Base-by-base conservation (phyloP, 2,329 filamentous ascomycete species). In the Knufia petricola region DNA sequence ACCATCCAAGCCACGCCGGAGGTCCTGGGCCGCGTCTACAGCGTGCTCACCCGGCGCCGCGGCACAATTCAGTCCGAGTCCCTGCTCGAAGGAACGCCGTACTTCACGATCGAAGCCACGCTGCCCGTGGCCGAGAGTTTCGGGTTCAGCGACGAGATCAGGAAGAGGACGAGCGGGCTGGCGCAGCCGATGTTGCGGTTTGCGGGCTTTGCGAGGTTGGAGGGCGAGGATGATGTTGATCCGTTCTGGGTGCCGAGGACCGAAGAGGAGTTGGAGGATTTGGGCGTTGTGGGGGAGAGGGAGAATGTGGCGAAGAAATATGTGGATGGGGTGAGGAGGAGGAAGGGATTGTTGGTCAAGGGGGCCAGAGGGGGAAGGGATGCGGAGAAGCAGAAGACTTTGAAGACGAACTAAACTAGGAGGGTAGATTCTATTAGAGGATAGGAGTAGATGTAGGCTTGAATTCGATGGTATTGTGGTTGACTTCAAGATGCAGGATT, bases 211-310 rank as follows among this genome's bases (percentile, higher is more conserved):
- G 87, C 95, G 66, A 78, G 94, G 58, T 73, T 96, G 1, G 57
- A 58, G 31, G 50, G 38, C 9, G 50, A 44, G 17, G 37, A 50
- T 32, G 88, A 96, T 64, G 84, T 95, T 68, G 92, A 98, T 70
- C 92, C 92, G 0, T 94, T 94, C 71, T 98, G 92, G 92, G 88
- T 94, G 40, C 92, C 92, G 1, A 88, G 87, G 56, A 96, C 90
- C 0, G 92, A 96, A 63, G 92, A 96, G 64, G 87, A 98, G 62
- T 69, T 98, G 45, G 92, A 98, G 73, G 92, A 98, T 71, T 69
- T 98, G 52, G 92, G 92, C 21, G 90, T 96, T 72, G 72, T 90
- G 63, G 92, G 87, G 3, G 92, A 98, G 69, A 79, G 79, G 62
- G 92, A 96, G 74, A 96, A 95, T 68, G 86, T 96, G 44, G 92